Evolutionary conservation across 441 rosid species (phyloP), one percentile per base, ranked within the genome.

Genomic region (Theobroma grandiflorum): DNA sequence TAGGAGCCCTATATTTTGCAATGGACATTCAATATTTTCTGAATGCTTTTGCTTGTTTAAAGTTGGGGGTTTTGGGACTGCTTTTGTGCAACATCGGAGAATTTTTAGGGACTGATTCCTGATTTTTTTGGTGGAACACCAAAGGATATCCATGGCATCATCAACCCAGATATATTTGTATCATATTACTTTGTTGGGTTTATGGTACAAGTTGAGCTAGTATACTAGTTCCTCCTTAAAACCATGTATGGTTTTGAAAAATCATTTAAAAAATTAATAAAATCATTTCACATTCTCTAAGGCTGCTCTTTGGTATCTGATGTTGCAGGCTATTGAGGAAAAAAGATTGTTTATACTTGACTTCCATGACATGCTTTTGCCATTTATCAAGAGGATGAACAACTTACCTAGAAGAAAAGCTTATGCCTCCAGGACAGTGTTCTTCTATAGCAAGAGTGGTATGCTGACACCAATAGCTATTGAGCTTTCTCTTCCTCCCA

Each of bases 321-420:
- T 78, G 67, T 70, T 82, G 62, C 91, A 96, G 98, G 98, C 98
- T 78, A 91, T 93, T 40, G 90, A 90, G 85, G 98, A 93, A 84
- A 92, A 90, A 77, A 91, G 96, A 84, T 84, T 96, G 83, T 96
- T 96, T 83, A 89, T 92, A 35, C 82, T 93, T 26, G 97, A 96
- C 82, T 93, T 90, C 83, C 98, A 94, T 81, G 99, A 94, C 89
- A 82, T 93, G 89, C 89, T 96, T 79, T 75, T 94, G 80, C 98
- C 98, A 26, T 96, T 96, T 68, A 84, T 92, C 9, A 81, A 87
- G 65, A 90, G 86, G 88, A 90, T 93, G 75, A 93, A 90, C 81
- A 82, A 89, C 42, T 83, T 92, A 78, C 89, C 93, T 0, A 87
- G 89, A 49, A 84, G 91, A 76, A 91, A 91, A 83, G 82, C 92